Conservation (phyloP, 2,329 filamentous ascomycete genomes). For the Pyrenochaeta sp. region DNA sequence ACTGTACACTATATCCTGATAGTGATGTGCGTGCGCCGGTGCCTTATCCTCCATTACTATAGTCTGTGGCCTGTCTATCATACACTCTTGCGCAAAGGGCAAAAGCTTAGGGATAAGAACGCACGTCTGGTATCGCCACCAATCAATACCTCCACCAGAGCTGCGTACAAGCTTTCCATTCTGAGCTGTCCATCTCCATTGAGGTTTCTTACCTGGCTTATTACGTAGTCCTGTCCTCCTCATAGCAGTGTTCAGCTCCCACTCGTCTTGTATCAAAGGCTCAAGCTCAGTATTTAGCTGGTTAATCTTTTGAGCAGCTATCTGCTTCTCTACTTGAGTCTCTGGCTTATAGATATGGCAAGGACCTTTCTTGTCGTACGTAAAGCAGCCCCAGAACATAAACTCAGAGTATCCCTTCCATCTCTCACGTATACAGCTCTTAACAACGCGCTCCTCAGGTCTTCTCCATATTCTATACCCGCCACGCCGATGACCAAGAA, state of each 20-base stretch:
- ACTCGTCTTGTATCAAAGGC: conserved; percentile 13
- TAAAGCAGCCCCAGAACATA: too few species aligned
- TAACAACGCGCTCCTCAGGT: conserved; percentile 9
- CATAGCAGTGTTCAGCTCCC: conserved; percentile 14
- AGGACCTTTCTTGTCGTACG: background rate
- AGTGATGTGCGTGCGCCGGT: conserved; percentile 6
- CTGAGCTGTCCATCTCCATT: conserved; percentile 12
- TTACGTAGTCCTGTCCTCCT: conserved; percentile 3
- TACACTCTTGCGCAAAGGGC: conserved; percentile 15
- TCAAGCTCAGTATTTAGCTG: conserved; percentile 12
- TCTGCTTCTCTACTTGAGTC: conserved; percentile 6
- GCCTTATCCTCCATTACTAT: conserved; percentile 20
- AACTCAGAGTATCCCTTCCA: conserved; percentile 15
- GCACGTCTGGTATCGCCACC: conserved; percentile 6
- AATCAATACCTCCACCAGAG: conserved; percentile 13
- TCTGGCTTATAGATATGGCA: conserved; percentile 8
- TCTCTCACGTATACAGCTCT: conserved; percentile 12
- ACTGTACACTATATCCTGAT: background rate
- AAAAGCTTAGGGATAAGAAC: conserved; percentile 14
- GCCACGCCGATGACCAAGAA: conserved; percentile 5
- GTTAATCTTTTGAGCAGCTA: conserved; percentile 4
- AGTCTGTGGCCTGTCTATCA: conserved; percentile 7
- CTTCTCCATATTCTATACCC: conserved; percentile 12
- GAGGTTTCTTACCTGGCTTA: conserved; percentile 6
- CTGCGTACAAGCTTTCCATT: conserved; percentile 15